Percentiles rank a stretch among this genome's conserved stretches.
phyloP scores from a whole-genome alignment of 78 protist species.

The Bigelowiella natans region DNA sequence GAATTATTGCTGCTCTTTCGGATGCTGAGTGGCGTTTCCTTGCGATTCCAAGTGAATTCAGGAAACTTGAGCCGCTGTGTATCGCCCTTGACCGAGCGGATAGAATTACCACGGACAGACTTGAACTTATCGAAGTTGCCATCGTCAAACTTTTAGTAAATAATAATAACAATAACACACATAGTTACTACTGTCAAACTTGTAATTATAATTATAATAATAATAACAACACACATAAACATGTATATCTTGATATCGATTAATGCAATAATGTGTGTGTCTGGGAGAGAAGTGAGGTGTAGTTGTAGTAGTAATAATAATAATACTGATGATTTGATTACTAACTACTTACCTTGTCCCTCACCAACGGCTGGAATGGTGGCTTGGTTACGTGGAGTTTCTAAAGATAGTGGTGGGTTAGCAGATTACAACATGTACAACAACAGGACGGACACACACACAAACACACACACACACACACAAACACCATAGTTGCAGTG shows the following conservation, averaged over 20 bases:
- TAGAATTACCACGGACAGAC: not conserved
- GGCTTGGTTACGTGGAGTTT: no score
- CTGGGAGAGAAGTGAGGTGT: not conserved
- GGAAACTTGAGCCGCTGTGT: not conserved
- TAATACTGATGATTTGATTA: no score
- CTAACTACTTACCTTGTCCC: no score
- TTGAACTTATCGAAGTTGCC: not conserved
- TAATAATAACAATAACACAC: no score
- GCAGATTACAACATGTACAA: not conserved
- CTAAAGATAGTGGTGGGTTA: no score
- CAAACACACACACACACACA: not conserved
- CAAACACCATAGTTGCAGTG: not conserved
- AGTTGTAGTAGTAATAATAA: not conserved
- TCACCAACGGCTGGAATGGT: no score
- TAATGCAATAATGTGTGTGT: not conserved
- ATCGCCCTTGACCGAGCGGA: not conserved
- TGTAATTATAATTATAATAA: not conserved
- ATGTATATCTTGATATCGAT: not conserved
- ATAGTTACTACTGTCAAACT: no score
- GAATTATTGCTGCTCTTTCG: no score
- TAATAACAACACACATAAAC: not conserved
- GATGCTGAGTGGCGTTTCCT: no score
- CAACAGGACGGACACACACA: not conserved
- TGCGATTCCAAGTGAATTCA: not conserved
- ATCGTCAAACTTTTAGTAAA: not conserved